A percentile compares a stretch with the other conserved stretches of the same genome.
Conservation (phyloP, 2,329 filamentous ascomycete species). For the Colletotrichum theobromicola region DNA sequence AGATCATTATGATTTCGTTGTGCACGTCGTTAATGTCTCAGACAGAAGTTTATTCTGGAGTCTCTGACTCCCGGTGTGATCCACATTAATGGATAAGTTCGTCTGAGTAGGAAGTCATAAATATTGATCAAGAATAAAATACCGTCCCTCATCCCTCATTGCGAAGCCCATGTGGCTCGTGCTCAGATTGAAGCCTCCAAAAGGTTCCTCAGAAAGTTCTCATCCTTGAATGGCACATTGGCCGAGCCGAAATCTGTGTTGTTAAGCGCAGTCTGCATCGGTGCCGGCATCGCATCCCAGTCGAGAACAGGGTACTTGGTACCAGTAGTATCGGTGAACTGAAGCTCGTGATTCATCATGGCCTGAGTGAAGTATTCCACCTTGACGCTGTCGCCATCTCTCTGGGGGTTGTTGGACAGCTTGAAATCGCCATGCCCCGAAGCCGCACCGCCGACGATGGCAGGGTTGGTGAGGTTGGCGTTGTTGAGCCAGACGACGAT, state of each 20-base stretch:
- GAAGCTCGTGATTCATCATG: conserved; percentile 39
- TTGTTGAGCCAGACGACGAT: conserved; percentile 36
- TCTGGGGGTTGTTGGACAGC: conserved; percentile 5
- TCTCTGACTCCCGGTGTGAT: neutral
- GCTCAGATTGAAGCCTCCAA: neutral
- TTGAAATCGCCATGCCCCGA: conserved; percentile 41
- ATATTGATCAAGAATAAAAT: neutral
- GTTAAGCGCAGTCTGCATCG: conserved; percentile 37
- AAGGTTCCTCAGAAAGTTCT: conserved; percentile 25
- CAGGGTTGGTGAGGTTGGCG: conserved; percentile 26
- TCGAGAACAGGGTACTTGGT: conserved; percentile 44
- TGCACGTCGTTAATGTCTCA: neutral
- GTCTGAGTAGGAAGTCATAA: neutral
- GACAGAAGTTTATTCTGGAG: neutral
- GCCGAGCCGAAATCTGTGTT: conserved; percentile 45
- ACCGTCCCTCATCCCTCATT: neutral
- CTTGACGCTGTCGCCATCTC: conserved; percentile 26
- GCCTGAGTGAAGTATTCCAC: conserved; percentile 37
- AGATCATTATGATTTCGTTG: rapidly evolving
- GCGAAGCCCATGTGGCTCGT: too few relatives aligned
- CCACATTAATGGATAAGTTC: neutral
- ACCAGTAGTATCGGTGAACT: conserved; percentile 39
- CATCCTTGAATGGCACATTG: conserved; percentile 44
- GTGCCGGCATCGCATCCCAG: conserved; percentile 45
- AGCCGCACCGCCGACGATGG: conserved; percentile 39